A percentile compares a stretch with the other conserved stretches of the same genome.
Evolutionary conservation across 345 rosid genomes (phyloP).

Genomic region (Rhodamnia argentea): DNA sequence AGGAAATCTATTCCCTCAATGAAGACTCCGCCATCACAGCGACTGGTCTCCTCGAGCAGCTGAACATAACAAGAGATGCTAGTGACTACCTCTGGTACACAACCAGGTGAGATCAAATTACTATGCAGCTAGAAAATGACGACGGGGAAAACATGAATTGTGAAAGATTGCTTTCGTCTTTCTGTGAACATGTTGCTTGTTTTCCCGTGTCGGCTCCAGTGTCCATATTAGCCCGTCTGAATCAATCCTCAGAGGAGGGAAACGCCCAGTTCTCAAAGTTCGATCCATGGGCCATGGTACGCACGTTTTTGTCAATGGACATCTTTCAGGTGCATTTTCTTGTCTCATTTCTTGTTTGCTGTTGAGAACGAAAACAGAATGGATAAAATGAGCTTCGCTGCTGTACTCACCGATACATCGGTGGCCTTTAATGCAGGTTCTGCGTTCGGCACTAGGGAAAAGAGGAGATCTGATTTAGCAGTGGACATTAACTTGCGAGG

Average conservation of each 20-base stretch:
- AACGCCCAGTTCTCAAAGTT: slow-evolving; percentile 39
- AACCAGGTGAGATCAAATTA: slow-evolving; percentile 29
- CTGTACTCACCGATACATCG: not conserved
- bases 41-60: slow-evolving; percentile 49
- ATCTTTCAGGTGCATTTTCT: slow-evolving; percentile 40
- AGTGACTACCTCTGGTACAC: slow-evolving; percentile 69
- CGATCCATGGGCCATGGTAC: slow-evolving; percentile 68
- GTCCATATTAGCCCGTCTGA: slow-evolving; percentile 36
- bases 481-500: slow-evolving; percentile 9
- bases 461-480: slow-evolving; percentile 13
- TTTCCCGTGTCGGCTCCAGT: slow-evolving; percentile 14
- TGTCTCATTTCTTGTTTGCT: not conserved
- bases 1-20: slow-evolving; percentile 27
- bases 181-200: not conserved
- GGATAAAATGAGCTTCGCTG: not conserved
- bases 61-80: slow-evolving; percentile 49
- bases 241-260: slow-evolving; percentile 26
- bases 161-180: not conserved
- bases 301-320: slow-evolving; percentile 74
- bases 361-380: not conserved
- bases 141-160: not conserved
- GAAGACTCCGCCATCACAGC: slow-evolving; percentile 25
- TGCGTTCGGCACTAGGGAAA: slow-evolving; percentile 41
- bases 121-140: not conserved
- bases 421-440: slow-evolving; percentile 36